These are phyloP conservation scores for Amoebophrya sp. DNA, from an alignment of 169 alveolate genomes.

Conservation along the genomic window DNA sequence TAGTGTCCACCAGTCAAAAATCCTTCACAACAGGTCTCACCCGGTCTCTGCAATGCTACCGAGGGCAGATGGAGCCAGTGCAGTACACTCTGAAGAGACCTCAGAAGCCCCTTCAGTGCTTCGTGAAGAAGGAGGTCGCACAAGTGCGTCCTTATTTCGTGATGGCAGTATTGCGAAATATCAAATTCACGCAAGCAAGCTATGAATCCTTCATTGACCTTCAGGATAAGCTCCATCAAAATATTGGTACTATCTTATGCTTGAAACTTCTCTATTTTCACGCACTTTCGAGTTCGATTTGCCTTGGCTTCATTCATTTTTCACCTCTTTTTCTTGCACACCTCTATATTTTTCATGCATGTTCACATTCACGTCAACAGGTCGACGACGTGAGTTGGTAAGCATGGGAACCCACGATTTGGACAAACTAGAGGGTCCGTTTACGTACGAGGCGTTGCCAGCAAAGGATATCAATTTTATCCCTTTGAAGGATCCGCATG, in stretches of 20 bases:
- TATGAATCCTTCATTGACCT: slow-evolving; percentile 88
- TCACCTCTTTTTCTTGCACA: background rate
- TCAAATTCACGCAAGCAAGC: slow-evolving; percentile 69
- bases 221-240: slow-evolving; percentile 94
- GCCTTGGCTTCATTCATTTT: background rate
- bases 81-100: background rate
- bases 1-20: background rate
- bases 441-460: slow-evolving; percentile 74
- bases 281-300: no score
- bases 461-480: slow-evolving; percentile 79
- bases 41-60: background rate
- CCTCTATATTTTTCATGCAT: no score
- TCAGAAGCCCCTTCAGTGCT: background rate
- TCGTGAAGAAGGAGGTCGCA: background rate
- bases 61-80: background rate
- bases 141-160: slow-evolving; percentile 81
- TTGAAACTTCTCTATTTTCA: background rate
- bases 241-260: slow-evolving; percentile 40
- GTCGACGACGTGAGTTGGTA: background rate
- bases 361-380: background rate
- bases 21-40: background rate
- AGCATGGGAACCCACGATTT: slow-evolving; percentile 74
- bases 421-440: slow-evolving; percentile 83
- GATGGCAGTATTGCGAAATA: slow-evolving; percentile 84
- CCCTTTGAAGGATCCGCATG: slow-evolving; percentile 79